phyloP scores from a whole-genome alignment of 129 eudicot genomes.

The Flaveria ramosissima region DNA sequence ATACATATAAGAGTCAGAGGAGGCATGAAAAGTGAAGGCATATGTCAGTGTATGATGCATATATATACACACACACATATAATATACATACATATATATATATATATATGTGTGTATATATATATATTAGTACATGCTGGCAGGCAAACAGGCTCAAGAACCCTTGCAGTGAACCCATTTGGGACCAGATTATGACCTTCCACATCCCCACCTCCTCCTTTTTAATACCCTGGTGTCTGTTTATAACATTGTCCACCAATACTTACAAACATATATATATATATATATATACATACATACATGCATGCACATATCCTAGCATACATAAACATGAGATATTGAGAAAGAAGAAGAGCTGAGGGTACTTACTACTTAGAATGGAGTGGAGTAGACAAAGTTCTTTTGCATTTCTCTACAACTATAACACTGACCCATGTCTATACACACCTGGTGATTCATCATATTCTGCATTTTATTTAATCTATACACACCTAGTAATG shows the following conservation, averaged over 20 bases:
- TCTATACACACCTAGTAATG: no score
- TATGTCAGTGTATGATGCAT: conserved; percentile 16
- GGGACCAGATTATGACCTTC: conserved; percentile 45
- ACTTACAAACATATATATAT: conserved; percentile 17
- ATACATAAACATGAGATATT: neutral
- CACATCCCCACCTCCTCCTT: conserved; percentile 20
- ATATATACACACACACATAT: no score
- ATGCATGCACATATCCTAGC: neutral
- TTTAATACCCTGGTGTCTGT: conserved; percentile 14
- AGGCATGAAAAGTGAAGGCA: conserved; percentile 37
- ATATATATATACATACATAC: neutral
- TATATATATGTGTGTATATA: no score
- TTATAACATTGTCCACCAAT: conserved; percentile 4
- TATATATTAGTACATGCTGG: conserved; percentile 10
- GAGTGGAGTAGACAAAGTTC: conserved; percentile 70
- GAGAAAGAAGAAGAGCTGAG: neutral
- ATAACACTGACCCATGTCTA: conserved; percentile 49
- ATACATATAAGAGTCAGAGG: conserved; percentile 25
- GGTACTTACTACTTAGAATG: conserved; percentile 30
- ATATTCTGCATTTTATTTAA: neutral
- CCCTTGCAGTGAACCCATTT: conserved; percentile 3
- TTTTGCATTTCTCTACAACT: conserved; percentile 61
- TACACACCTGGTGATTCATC: conserved; percentile 43
- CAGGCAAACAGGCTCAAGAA: no score
- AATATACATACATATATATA: no score